Evolutionary conservation across 306 rosid species (phyloP), one percentile per base, ranked within the genome.

Genomic region (Arachis stenosperma): DNA sequence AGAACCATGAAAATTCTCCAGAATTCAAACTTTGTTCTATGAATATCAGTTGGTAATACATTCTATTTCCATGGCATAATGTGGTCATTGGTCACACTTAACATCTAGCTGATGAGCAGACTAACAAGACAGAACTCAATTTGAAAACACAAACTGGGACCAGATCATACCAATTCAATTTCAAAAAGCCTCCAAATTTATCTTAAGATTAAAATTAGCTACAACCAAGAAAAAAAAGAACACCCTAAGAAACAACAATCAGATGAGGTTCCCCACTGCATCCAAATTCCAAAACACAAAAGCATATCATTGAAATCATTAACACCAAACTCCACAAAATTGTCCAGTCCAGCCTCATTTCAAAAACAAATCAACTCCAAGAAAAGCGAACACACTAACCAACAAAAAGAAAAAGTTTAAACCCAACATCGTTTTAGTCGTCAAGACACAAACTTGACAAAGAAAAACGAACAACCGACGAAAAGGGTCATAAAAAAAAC

Each of bases 141-240:
- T 42, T 27, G 43, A 54, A 33, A 33, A 58, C 75, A 22, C 41
- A 61, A 11, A 61, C 66, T 69, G 65, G 59, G 48, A 63, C 63
- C 68, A 68, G 73, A 74, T 63, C 77, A 69, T 9, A 69, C 27
- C 12, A 71, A 69, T 27, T 43, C 42, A 72, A 65, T 17, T 48
- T 22, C 9, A 70, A 44, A 33, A 52, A 54, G 1, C 10, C 52
- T 15, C 33, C 37, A 30, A 0, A 70, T 8, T 54, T 11, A 79
- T 53, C 58, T 15, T 4, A 10, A 68, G 71, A 51, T 70, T 74
- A 75, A 78, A 78, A 68, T 63, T 64, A 60, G 76, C 37, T 22
- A 22, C 27, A 76, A 76, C 62, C 43, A 66, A 70, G 0, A 59
- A 39, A 11, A 29, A 33, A 73, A 17, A 58, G 44, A 13, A 12